Percentiles rank a stretch among this genome's conserved stretches.
Evolutionary conservation across 108 stramenopile genomes (phyloP).

Genomic region (Schizochytrium sp.): DNA sequence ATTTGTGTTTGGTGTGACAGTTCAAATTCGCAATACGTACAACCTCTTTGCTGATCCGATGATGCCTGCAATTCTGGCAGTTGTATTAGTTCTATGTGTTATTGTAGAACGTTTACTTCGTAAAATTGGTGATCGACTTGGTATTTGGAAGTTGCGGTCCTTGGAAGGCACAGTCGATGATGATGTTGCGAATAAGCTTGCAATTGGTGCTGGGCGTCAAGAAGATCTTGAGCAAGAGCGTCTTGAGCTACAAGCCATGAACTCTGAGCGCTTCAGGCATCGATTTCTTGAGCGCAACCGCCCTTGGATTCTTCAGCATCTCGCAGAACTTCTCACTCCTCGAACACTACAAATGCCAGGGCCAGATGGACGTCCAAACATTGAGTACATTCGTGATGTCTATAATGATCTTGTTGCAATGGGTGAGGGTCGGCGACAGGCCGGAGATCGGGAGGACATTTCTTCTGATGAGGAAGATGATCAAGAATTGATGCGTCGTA

Average conservation of each 20-base stretch:
- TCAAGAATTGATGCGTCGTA: conserved; percentile 73
- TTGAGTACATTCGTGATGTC: conserved; percentile 83
- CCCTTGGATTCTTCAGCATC: conserved; percentile 88
- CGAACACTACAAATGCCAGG: conserved; percentile 73
- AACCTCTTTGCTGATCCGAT: conserved; percentile 83
- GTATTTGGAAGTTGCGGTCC: conserved; percentile 80
- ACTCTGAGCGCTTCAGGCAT: conserved; percentile 85
- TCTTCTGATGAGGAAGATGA: conserved; percentile 83
- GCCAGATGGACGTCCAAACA: conserved; percentile 78
- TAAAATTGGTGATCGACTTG: conserved; percentile 65
- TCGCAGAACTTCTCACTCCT: conserved; percentile 86
- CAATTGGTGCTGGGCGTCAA: conserved; percentile 87
- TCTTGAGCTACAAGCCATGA: conserved; percentile 83
- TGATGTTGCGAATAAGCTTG: conserved; percentile 86
- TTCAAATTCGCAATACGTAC: conserved; percentile 81
- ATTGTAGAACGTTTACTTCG: conserved; percentile 71
- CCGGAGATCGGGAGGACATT: conserved; percentile 79
- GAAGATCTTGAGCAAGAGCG: conserved; percentile 86
- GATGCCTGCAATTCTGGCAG: conserved; percentile 76
- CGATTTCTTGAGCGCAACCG: conserved; percentile 88
- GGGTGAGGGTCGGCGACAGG: conserved; percentile 76
- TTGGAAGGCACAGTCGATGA: conserved; percentile 87
- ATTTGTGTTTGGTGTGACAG: conserved; percentile 81
- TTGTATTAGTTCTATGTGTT: conserved; percentile 77
- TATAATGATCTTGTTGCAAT: conserved; percentile 84